A percentile compares a stretch with the other conserved stretches of the same genome.
These are phyloP conservation scores for Diddensiella caesifluorescens DNA, from an alignment of 805 yeast species.

Conservation along the genomic window DNA sequence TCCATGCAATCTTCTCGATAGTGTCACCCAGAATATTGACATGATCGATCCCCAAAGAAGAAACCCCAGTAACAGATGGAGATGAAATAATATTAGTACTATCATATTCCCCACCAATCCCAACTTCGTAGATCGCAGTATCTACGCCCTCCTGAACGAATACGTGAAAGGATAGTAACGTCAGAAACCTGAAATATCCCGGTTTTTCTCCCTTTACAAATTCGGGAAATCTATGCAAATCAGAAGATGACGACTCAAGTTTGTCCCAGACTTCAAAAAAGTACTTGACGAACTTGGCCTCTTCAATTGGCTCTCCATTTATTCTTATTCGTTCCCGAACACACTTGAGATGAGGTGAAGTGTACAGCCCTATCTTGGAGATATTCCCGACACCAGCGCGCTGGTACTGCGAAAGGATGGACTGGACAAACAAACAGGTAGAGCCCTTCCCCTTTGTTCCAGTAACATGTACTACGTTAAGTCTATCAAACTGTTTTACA, in stretches of 20 bases:
- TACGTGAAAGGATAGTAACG: conserved; percentile 84
- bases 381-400: conserved; percentile 30
- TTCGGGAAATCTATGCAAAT: conserved; percentile 57
- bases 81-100: conserved; percentile 82
- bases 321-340: conserved; percentile 89
- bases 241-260: conserved; percentile 54
- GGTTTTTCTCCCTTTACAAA: conserved; percentile 75
- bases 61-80: conserved; percentile 82
- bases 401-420: conserved; percentile 65
- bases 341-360: conserved; percentile 91
- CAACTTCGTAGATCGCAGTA: conserved; percentile 94
- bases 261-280: conserved; percentile 94
- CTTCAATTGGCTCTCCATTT: conserved; percentile 79
- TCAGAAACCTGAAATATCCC: conserved; percentile 86
- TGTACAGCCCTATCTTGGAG: conserved; percentile 79
- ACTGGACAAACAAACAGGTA: conserved; percentile 88
- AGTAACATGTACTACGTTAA: conserved; percentile 85
- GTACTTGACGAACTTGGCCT: conserved; percentile 74
- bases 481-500: conserved; percentile 59
- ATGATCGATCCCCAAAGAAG: conserved; percentile 89
- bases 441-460: conserved; percentile 99
- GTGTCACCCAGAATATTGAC: conserved; percentile 81
- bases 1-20: conserved; percentile 88
- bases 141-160: conserved; percentile 86
- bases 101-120: conserved; percentile 96